Evolutionary conservation across 768 basidiomycete species (phyloP).

Genomic region (Cubamyces sp.): DNA sequence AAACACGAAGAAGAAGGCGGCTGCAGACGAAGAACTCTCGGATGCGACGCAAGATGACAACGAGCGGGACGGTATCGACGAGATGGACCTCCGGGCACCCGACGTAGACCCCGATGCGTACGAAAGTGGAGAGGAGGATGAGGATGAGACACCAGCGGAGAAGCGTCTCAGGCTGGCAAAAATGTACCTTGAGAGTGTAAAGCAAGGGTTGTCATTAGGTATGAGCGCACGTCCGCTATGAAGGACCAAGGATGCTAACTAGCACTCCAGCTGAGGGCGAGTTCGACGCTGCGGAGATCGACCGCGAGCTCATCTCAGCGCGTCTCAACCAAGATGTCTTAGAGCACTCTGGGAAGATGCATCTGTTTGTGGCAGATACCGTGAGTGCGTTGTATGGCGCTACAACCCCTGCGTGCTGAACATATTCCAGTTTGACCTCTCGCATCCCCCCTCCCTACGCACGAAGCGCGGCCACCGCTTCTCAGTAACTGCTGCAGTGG

Average conservation of each 20-base stretch:
- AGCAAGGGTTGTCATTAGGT: conserved; percentile 59
- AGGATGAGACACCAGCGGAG: conserved; percentile 89
- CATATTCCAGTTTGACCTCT: conserved; percentile 57
- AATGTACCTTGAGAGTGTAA: conserved; percentile 85
- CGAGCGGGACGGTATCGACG: conserved; percentile 56
- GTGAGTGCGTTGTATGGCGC: conserved; percentile 45
- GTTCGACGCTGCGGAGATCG: conserved; percentile 94
- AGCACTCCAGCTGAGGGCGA: conserved; percentile 72
- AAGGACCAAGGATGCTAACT: background rate
- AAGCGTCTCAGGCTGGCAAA: conserved; percentile 91
- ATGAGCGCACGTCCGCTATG: background rate
- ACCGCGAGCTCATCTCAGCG: conserved; percentile 88
- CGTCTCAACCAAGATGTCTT: conserved; percentile 91
- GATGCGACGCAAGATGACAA: conserved; percentile 61
- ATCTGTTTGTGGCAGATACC: conserved; percentile 76
- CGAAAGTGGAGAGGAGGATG: conserved; percentile 81
- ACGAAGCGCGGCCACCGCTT: conserved; percentile 71
- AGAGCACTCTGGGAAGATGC: conserved; percentile 86
- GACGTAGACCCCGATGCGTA: conserved; percentile 53
- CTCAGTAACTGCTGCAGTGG: conserved; percentile 80
- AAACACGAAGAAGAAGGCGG: conserved; percentile 14
- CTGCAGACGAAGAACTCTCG: conserved; percentile 68
- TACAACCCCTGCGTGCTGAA: background rate
- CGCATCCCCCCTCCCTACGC: conserved; percentile 54
- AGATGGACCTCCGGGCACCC: conserved; percentile 69